Base-by-base conservation (phyloP, 305 asterid species). In the Solanum chacoense region DNA sequence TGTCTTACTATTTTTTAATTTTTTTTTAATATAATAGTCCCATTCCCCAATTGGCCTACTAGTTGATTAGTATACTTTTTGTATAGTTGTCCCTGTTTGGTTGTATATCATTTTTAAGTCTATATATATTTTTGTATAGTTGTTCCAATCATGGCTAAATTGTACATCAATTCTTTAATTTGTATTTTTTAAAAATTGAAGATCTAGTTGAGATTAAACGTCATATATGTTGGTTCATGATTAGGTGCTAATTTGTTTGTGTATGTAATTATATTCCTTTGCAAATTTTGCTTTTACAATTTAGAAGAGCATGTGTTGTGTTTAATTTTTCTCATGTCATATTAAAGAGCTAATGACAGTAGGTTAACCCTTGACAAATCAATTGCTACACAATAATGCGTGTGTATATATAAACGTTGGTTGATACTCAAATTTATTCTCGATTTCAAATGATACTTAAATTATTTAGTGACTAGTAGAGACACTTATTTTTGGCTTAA, bases 401-500 rank as follows among this genome's bases (percentile, higher is more conserved):
- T 0, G 6, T 8, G 11, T 59, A 12, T 26, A 26, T 26, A 65
- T 6, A 26, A 63, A 59, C 0, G 26, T 11, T n/a, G 8, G 0
- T 0, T 5, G 32, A 69, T 11, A 26, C 9, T 26, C 8, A 26
- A 26, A 12, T 69, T 69, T 26, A 28, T 1, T 26, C 5, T 69
- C 0, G 0, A 69, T 26, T 69, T 69, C 16, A 26, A 69, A 24
- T 67, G 74, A 67, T 67, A 67, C 4, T 24, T 67, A 0, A 1
- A 67, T 4, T 67, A 67, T 67, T 24, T 67, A 24, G 32, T 67
- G 74, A 67, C 74, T 1, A 67, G 18, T 67, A 24, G 8, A 67
- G 0, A 67, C 0, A 67, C 16, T 24, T 0, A 11, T 11, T 5
- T 0, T 24, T 67, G 74, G 9, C 74, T 67, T 0, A 11, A 67